These are phyloP conservation scores for Fragaria vesca DNA, from an alignment of 306 rosid genomes.

Conservation along the genomic window DNA sequence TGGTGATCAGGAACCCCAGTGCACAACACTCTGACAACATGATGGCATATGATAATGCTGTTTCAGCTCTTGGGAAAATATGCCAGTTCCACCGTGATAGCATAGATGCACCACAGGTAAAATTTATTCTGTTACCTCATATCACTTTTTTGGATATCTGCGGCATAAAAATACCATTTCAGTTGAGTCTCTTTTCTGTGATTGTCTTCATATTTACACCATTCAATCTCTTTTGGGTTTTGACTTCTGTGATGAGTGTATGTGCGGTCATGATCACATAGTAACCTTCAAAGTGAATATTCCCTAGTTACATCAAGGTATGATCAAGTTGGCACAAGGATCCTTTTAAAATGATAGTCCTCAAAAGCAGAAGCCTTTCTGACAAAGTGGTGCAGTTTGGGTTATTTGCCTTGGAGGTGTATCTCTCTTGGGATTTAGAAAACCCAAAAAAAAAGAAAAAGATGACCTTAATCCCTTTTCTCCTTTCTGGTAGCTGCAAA, in stretches of 20 bases:
- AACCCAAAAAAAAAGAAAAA: too few relatives aligned
- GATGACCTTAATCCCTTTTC: background rate
- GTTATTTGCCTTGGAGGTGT: too few relatives aligned
- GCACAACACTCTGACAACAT: constrained; percentile 71
- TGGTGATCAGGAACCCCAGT: constrained; percentile 79
- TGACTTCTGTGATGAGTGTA: too few relatives aligned
- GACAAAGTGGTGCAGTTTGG: background rate
- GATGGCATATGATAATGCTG: constrained; percentile 99
- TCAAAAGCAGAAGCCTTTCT: background rate
- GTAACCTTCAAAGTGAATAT: background rate
- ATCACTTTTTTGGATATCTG: background rate
- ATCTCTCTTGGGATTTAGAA: too few relatives aligned
- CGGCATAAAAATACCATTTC: background rate
- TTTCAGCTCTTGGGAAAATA: constrained; percentile 93
- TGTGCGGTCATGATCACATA: background rate
- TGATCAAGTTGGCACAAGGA: background rate
- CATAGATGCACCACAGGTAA: constrained; percentile 86
- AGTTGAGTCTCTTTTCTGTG: background rate
- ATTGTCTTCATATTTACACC: background rate
- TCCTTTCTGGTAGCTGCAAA: background rate
- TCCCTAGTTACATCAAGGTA: background rate
- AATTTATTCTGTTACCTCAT: background rate
- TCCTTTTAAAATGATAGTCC: background rate
- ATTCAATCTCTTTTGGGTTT: background rate
- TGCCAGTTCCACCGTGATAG: constrained; percentile 80